phyloP scores from a whole-genome alignment of 257 asterid genomes.

The Salvia rosmarinus region DNA sequence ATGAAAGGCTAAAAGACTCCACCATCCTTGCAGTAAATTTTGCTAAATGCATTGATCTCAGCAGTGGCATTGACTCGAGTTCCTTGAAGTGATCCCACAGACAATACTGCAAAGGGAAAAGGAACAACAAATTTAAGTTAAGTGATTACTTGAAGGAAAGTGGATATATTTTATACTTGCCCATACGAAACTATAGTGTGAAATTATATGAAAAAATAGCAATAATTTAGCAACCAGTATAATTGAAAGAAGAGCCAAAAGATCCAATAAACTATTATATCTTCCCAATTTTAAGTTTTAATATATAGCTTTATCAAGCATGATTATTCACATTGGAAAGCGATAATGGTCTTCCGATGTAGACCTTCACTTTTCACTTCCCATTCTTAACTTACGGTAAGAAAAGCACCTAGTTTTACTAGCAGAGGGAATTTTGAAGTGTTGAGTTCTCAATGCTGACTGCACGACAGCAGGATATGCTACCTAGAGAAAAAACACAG shows the following conservation, averaged over 20 bases:
- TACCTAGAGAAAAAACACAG: too few species aligned
- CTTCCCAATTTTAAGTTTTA: not conserved
- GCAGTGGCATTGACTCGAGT: slow-evolving; percentile 73
- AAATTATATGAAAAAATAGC: not conserved
- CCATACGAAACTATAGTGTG: not conserved
- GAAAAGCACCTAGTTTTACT: too few species aligned
- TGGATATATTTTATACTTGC: not conserved
- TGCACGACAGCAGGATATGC: too few species aligned
- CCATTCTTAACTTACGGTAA: too few species aligned
- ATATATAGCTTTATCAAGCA: not conserved
- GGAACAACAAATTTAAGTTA: not conserved
- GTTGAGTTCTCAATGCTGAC: too few species aligned
- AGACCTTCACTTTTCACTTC: too few species aligned
- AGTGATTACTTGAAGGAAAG: not conserved
- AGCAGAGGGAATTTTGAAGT: too few species aligned
- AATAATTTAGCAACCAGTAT: not conserved
- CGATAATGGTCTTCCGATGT: not conserved
- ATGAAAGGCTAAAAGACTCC: slow-evolving; percentile 69
- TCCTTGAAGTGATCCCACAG: slow-evolving; percentile 96
- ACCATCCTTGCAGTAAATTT: slow-evolving; percentile 82
- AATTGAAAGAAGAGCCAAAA: not conserved
- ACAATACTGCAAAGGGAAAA: slow-evolving; percentile 61
- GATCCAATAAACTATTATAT: not conserved
- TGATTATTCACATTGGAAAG: slow-evolving; percentile 8
- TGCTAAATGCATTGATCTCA: slow-evolving; percentile 85